phyloP scores from a whole-genome alignment of 495 filamentous ascomycete genomes.

The Aspergillus panamensis region DNA sequence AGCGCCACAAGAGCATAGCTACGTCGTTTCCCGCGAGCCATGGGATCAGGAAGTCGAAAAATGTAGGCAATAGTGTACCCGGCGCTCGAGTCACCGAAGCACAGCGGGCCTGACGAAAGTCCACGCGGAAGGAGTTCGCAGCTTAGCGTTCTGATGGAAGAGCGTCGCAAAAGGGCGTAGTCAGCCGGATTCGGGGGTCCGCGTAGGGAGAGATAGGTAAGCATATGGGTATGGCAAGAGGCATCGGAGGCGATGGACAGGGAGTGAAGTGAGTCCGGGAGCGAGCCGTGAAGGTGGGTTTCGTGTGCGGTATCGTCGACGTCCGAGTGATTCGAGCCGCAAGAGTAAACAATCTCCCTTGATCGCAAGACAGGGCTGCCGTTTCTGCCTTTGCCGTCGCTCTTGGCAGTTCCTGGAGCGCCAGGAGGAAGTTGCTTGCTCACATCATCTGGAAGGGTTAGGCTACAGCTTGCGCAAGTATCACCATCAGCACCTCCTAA shows the following conservation, averaged over 20 bases:
- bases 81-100: conserved; percentile 76
- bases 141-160: conserved; percentile 81
- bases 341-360: conserved; percentile 46
- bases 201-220: conserved; percentile 83
- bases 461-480: conserved; percentile 57
- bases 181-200: conserved; percentile 69
- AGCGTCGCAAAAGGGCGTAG: conserved; percentile 81
- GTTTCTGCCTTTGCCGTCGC: conserved; percentile 49
- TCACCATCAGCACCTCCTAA: conserved; percentile 41
- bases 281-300: conserved; percentile 37
- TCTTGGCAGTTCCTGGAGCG: conserved; percentile 47
- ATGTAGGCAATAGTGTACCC: conserved; percentile 93
- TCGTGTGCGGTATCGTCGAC: conserved; percentile 37
- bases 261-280: conserved; percentile 44
- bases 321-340: conserved; percentile 41
- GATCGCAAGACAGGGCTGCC: conserved; percentile 58
- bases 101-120: conserved; percentile 71
- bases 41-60: conserved; percentile 83
- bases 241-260: conserved; percentile 45
- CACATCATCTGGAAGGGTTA: conserved; percentile 52
- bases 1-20: conserved; percentile 88
- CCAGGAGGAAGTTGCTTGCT: conserved; percentile 53
- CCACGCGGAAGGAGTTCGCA: conserved; percentile 79
- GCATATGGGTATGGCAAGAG: conserved; percentile 68
- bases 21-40: conserved; percentile 80